phyloP scores from a whole-genome alignment of 352 stramenopile genomes.

The Phytophthora citrophthora region DNA sequence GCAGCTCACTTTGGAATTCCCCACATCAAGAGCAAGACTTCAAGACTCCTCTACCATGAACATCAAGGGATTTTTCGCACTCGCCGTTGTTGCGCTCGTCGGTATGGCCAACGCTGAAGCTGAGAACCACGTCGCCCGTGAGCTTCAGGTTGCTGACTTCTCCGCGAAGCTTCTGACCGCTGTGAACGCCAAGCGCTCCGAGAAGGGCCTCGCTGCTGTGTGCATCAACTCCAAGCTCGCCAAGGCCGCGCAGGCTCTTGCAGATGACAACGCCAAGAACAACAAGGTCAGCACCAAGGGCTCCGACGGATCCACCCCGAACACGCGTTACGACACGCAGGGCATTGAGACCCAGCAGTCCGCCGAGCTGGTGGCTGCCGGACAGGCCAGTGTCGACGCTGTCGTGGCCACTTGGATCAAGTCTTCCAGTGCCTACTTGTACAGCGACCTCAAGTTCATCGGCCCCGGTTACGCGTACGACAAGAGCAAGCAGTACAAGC shows the following conservation, averaged over 20 bases:
- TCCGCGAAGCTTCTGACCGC: conserved; percentile 37
- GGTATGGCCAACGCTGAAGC: conserved; percentile 24
- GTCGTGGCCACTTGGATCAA: conserved; percentile 52
- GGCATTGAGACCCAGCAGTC: conserved; percentile 26
- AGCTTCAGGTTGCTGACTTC: conserved; percentile 47
- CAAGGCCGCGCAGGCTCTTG: conserved; percentile 28
- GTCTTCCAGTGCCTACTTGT: conserved; percentile 41
- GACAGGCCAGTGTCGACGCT: conserved; percentile 30
- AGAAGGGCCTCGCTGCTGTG: conserved; percentile 38
- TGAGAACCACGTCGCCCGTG: conserved; percentile 18
- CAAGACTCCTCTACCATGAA: conserved; percentile 23
- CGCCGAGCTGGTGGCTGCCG: conserved; percentile 49
- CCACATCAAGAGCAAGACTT: conserved; percentile 11
- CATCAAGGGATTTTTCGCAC: conserved; percentile 36
- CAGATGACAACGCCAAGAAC: conserved; percentile 31
- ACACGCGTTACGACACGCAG: conserved; percentile 27
- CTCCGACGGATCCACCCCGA: conserved; percentile 36
- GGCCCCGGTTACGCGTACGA: conserved; percentile 36
- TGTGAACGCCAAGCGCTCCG: conserved; percentile 44
- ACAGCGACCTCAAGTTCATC: conserved; percentile 35
- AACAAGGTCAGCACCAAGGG: conserved; percentile 39
- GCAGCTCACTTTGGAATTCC: conserved; percentile 26
- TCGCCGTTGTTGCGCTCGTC: conserved; percentile 26
- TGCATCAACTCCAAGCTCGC: conserved; percentile 49
- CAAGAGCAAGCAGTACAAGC: conserved; percentile 28